Conservation (phyloP, 2,329 filamentous ascomycete genomes). For the Massarina eburnea region DNA sequence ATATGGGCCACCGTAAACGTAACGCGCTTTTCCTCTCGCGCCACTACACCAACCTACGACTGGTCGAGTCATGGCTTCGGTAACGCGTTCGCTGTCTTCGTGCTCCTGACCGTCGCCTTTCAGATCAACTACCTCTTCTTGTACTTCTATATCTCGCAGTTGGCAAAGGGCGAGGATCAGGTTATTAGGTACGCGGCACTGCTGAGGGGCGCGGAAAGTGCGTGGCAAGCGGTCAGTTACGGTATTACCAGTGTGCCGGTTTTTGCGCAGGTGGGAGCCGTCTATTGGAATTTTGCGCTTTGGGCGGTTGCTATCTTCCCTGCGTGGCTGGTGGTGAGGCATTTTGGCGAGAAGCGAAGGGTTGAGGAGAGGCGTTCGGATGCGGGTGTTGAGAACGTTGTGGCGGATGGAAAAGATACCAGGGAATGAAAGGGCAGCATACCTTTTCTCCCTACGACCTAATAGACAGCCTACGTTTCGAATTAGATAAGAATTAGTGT, state of each 20-base stretch:
- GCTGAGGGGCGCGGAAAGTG: constrained; percentile 70
- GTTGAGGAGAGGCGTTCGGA: neutral
- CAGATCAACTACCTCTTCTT: constrained; percentile 75
- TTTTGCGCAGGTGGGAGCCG: constrained; percentile 65
- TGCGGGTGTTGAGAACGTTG: neutral
- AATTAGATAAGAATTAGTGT: too few species aligned
- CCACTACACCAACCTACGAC: constrained; percentile 63
- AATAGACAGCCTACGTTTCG: too few species aligned
- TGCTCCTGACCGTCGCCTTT: constrained; percentile 68
- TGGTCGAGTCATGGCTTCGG: constrained; percentile 68
- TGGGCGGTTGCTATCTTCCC: constrained; percentile 67
- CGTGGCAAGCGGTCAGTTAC: constrained; percentile 72
- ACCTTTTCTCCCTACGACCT: neutral
- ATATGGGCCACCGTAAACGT: constrained; percentile 69
- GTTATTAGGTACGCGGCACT: constrained; percentile 69
- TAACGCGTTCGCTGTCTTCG: constrained; percentile 65
- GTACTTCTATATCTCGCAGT: constrained; percentile 71
- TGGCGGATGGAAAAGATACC: neutral
- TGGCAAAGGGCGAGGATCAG: constrained; percentile 63
- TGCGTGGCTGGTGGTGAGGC: constrained; percentile 66
- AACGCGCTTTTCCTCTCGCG: constrained; percentile 56
- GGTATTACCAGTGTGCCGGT: constrained; percentile 63
- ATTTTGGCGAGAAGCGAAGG: constrained; percentile 51
- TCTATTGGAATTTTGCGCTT: constrained; percentile 71
- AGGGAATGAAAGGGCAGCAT: neutral